Base-by-base conservation (phyloP, 2,329 filamentous ascomycete genomes). In the Pestalotiopsis sp. region DNA sequence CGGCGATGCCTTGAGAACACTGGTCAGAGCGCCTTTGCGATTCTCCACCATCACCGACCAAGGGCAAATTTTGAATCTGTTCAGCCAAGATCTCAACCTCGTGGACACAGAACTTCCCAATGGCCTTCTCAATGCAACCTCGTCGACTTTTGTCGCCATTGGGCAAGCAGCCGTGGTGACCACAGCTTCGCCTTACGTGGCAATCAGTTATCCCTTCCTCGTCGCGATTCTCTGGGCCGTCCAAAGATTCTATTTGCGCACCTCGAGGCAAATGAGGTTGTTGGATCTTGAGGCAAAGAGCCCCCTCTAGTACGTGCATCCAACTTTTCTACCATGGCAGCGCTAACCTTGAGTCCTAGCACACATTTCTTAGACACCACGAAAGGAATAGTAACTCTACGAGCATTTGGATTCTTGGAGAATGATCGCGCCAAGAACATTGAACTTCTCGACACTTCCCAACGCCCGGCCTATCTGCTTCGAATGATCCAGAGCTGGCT, bases 401-500 rank as follows among this genome's bases (percentile, higher is more conserved):
- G 86, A 20, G 84, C 85, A 5, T 87, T 86, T 71, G 82, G 83
- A 4, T 88, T 85, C 82, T 73, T 81, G 52, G 71, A 76, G 3
- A 76, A 78, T 5, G 81, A 84, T 69, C 75, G 73, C 80, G 27
- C 82, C 82, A 68, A 86, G 45, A n/a, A 85, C 68, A 73, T 79
- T 13, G 70, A 73, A 23, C 76, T 86, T 1, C 75, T 88, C 4
- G 82, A 87, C 69, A 78, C 77, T 11, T 86, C 84, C 3, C 86
- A 87, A 69, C 75, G 81, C 36, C 86, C 86, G 2, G 84, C 83
- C 45, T 88, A 88, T 70, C 80, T 87, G 6, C 78, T 87, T 4
- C 82, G 78, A 59, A 82, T 82, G 66, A 81, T 87, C 23, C 86
- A 88, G 72, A 80, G 75, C 66, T 77, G 75, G 75, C 70, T 77